phyloP scores from a whole-genome alignment of 225 moss, liverwort and hornwort genomes.

The Takakia lepidozioides region DNA sequence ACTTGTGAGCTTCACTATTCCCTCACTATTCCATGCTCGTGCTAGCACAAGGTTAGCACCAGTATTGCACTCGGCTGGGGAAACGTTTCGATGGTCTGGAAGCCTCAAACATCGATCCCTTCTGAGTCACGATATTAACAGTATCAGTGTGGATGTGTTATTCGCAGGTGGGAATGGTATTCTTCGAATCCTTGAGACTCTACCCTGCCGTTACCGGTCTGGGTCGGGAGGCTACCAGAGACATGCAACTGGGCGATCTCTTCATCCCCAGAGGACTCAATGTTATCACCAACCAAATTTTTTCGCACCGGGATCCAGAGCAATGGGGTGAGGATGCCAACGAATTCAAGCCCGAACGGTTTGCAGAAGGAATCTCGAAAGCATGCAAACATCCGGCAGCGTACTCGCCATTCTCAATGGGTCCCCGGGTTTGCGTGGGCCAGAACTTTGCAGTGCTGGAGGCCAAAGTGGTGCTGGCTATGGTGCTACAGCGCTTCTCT shows the following conservation, averaged over 20 bases:
- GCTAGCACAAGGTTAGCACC: too few relatives aligned
- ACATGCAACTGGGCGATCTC: conserved; percentile 21
- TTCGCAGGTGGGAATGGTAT: conserved; percentile 27
- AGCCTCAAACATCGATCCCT: too few relatives aligned
- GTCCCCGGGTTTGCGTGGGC: conserved; percentile 28
- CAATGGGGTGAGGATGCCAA: conserved; percentile 27
- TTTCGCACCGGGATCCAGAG: conserved; percentile 19
- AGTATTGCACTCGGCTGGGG: too few relatives aligned
- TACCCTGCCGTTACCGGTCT: conserved; percentile 18
- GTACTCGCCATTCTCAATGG: conserved; percentile 26
- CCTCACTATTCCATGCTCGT: too few relatives aligned
- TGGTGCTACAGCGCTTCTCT: conserved; percentile 15
- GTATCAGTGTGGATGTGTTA: too few relatives aligned
- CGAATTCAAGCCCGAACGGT: conserved; percentile 26
- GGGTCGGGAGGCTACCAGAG: conserved; percentile 7
- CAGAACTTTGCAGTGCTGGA: conserved; percentile 27
- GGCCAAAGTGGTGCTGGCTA: conserved; percentile 21
- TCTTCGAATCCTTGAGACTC: conserved; percentile 30
- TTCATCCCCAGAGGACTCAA: conserved; percentile 18
- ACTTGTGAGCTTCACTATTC: not conserved
- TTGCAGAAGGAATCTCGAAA: conserved; percentile 8
- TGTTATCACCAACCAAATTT: conserved; percentile 15
- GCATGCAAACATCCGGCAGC: conserved; percentile 5
- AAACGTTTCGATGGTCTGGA: too few relatives aligned
- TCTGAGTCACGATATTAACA: too few relatives aligned